Base-by-base conservation (phyloP, 2,329 filamentous ascomycete genomes). In the Penicillium vulpinum region DNA sequence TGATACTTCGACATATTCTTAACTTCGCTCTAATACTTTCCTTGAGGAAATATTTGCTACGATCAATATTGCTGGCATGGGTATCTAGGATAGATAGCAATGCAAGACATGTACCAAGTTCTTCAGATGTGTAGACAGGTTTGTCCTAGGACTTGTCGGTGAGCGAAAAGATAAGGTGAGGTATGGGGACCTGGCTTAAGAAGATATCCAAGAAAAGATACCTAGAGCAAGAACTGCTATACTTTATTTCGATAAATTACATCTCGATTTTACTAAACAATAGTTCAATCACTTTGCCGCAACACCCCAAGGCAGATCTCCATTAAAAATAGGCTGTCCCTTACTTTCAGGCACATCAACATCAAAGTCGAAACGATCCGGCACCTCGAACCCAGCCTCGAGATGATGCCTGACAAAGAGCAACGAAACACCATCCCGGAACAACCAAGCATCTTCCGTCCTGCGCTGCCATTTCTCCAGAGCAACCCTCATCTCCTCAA, bases 371-470 rank as follows among this genome's bases (percentile, higher is more conserved):
- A 22, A 50, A 10, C 50, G 38, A 54, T 57, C 45, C 15, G 39
- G 55, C 4, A 54, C 38, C 24, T 57, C 31, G 15, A 54, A 8
- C 43, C 50, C 45, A 16, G 44, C 44, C 39, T 35, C 39, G 16
- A 57, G 28, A 57, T 57, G 55, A 36, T 38, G 36, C 4, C 39
- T 44, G 11, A 57, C 40, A 15, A 49, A 36, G 8, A 57, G 26
- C 50, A 57, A 39, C 11, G 55, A 57, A 6, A 54, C 45, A 16
- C 50, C 55, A 50, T 54, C 50, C n/a, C 50, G 45, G 29, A 45
- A 57, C n/a, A 54, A 36, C 55, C 50, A 50, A 15, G 45, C 49
- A 36, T 54, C 55, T 38, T 57, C 40, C 0, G 45, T 54, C 10
- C 39, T 26, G 1, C 31, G 44, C 28, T 57, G 45, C 55, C 55